Evolutionary conservation across 495 filamentous ascomycete genomes (phyloP).

Genomic region (Penicillium pancosmium): DNA sequence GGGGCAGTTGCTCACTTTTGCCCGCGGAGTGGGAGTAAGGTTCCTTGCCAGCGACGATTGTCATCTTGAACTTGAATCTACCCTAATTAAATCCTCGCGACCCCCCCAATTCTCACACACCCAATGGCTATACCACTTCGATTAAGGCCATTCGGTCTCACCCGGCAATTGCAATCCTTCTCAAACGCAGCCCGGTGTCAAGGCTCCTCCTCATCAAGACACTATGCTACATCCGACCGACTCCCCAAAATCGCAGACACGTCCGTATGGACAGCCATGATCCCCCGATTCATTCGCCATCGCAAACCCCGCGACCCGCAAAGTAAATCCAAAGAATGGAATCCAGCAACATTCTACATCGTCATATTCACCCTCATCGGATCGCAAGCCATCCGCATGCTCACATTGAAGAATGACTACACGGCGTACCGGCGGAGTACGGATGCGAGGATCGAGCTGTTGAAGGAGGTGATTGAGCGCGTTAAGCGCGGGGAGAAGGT

Average conservation of each 20-base stretch:
- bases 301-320: constrained; percentile 32
- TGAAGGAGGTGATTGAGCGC: constrained; percentile 81
- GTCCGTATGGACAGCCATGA: constrained; percentile 71
- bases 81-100: constrained; percentile 10
- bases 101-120: constrained; percentile 8
- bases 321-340: constrained; percentile 70
- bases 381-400: constrained; percentile 90
- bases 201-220: constrained; percentile 17
- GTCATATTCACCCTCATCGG: constrained; percentile 89
- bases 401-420: constrained; percentile 76
- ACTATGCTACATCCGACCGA: constrained; percentile 37
- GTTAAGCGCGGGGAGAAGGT: constrained; percentile 86
- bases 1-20: not conserved
- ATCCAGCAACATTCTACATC: constrained; percentile 92
- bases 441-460: constrained; percentile 73
- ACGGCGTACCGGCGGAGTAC: constrained; percentile 69
- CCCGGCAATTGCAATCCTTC: constrained; percentile 1
- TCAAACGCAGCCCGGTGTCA: constrained; percentile 5
- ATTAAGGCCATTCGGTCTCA: constrained; percentile 16
- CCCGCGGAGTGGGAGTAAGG: not conserved
- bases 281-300: constrained; percentile 54
- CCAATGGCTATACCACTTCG: constrained; percentile 20
- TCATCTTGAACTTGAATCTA: no score
- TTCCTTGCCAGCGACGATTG: not conserved
- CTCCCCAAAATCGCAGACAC: constrained; percentile 63